These are phyloP conservation scores for Mucor plumbeus DNA, from an alignment of 371 early-diverging fungal species.

Conservation along the genomic window DNA sequence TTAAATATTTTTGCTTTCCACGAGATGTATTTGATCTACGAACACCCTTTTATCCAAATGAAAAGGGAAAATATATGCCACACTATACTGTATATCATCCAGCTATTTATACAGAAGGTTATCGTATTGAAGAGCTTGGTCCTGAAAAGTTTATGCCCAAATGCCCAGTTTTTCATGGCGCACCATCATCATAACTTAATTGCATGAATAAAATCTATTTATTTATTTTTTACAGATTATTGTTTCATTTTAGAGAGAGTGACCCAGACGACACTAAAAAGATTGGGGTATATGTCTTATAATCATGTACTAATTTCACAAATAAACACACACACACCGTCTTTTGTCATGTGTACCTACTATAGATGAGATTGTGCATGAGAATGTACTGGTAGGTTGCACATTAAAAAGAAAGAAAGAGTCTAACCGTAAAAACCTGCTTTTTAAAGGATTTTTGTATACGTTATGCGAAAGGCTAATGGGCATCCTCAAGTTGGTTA, in stretches of 20 bases:
- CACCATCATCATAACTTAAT: neutral
- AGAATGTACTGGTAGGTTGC: too few relatives aligned
- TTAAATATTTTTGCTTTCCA: slow-evolving; percentile 32
- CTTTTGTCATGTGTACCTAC: neutral
- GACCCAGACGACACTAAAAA: slow-evolving; percentile 3
- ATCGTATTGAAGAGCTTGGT: slow-evolving; percentile 33
- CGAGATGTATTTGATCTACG: slow-evolving; percentile 22
- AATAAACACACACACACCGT: neutral
- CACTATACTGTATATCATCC: slow-evolving; percentile 31
- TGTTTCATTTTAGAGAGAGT: neutral
- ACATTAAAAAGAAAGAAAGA: too few relatives aligned
- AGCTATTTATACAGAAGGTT: slow-evolving; percentile 28
- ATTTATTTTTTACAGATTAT: neutral
- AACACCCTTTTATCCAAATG: slow-evolving; percentile 32
- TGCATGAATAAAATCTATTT: neutral
- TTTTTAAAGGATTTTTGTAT: too few relatives aligned
- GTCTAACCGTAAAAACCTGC: too few relatives aligned
- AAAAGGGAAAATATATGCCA: slow-evolving; percentile 31
- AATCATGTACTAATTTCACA: neutral
- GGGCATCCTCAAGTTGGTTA: too few relatives aligned
- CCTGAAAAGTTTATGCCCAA: slow-evolving; percentile 38
- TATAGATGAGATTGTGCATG: neutral
- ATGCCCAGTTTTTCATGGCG: slow-evolving; percentile 28
- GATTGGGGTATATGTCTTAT: neutral
- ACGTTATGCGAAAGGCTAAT: too few relatives aligned